These are phyloP conservation scores for Saturnispora quitensis DNA, from an alignment of 805 yeast species.

Conservation along the genomic window DNA sequence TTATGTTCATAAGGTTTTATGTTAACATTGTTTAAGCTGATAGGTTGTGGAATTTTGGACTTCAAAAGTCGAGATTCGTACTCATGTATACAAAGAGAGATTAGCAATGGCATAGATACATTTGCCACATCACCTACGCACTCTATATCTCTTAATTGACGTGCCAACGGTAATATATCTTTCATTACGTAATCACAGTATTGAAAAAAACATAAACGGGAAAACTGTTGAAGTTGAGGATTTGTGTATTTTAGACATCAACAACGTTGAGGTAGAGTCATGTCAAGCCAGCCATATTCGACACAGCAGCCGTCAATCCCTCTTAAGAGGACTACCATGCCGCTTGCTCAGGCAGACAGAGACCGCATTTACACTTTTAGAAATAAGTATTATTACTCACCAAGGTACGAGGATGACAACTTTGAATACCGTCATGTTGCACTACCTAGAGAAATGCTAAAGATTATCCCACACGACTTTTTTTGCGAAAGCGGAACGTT, in stretches of 20 bases:
- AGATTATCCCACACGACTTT: conserved; percentile 88
- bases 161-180: conserved; percentile 48
- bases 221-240: background rate
- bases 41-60: background rate
- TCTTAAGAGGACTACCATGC: conserved; percentile 37
- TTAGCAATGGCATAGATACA: background rate
- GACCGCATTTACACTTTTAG: conserved; percentile 84
- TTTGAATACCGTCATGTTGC: conserved; percentile 95
- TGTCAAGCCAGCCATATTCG: conserved; percentile 37
- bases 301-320: conserved; percentile 1
- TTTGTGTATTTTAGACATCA: background rate
- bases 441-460: conserved; percentile 92
- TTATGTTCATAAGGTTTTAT: background rate
- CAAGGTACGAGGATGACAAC: conserved; percentile 84
- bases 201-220: background rate
- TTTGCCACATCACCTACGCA: background rate
- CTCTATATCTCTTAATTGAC: conserved; percentile 14
- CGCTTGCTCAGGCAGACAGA: conserved; percentile 72
- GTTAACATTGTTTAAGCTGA: background rate
- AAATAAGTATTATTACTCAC: conserved; percentile 90
- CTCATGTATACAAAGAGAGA: background rate
- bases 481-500: conserved; percentile 92
- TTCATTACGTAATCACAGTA: conserved; percentile 31
- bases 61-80: background rate
- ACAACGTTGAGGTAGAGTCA: conserved; percentile 57